Conservation (phyloP, 345 rosid genomes). For the Salix udensis region DNA sequence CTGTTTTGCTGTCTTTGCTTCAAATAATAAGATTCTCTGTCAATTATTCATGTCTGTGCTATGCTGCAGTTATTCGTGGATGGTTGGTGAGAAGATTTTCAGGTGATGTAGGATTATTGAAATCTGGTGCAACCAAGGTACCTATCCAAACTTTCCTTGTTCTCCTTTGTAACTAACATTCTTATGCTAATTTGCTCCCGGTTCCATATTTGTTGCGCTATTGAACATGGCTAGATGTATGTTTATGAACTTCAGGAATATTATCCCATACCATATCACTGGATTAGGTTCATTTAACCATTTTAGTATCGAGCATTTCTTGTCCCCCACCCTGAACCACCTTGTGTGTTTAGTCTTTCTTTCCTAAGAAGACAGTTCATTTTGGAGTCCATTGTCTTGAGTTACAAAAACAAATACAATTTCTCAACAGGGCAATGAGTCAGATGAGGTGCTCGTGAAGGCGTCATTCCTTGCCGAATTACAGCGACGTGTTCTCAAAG, state of each 20-base stretch:
- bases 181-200: not conserved
- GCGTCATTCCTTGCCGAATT: conserved; percentile 83
- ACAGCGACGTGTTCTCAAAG: conserved; percentile 85
- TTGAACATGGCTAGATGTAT: not conserved
- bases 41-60: not conserved
- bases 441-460: conserved; percentile 82
- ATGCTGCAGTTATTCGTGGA: conserved; percentile 77
- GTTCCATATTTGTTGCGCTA: not conserved
- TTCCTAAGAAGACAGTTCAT: conserved; percentile 6
- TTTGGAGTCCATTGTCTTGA: not conserved
- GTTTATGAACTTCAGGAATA: too few species aligned
- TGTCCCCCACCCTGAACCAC: too few species aligned
- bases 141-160: not conserved
- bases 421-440: conserved; percentile 49
- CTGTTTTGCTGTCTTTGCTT: not conserved
- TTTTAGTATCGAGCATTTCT: not conserved
- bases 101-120: conserved; percentile 60
- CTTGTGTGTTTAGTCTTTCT: not conserved
- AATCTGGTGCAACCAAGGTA: conserved; percentile 60
- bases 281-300: not conserved
- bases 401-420: conserved; percentile 7
- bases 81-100: conserved; percentile 95
- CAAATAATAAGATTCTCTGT: not conserved
- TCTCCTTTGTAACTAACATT: not conserved
- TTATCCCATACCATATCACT: not conserved